Base-by-base conservation (phyloP, 2,329 filamentous ascomycete genomes). In the Aspergillus jensenii region DNA sequence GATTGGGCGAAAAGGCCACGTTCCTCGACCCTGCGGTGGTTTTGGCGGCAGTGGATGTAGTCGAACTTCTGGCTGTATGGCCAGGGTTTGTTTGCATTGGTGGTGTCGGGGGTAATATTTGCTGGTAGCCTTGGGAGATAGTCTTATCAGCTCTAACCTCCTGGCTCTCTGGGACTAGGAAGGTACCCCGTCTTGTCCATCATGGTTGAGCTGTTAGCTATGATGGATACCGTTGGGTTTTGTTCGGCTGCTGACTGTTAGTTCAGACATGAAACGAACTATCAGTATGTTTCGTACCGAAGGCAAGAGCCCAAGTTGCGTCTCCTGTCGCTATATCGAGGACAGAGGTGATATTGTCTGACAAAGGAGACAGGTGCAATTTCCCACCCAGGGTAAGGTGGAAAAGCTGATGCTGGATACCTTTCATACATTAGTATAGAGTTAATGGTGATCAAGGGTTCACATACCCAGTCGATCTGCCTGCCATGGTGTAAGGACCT, bases 381-480 rank as follows among this genome's bases (percentile, higher is more conserved):
- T 23, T 43, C 2, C 54, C 54, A 15, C 25, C 37, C 9, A 56
- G 46, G 9, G 54, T 56, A 4, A 56, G 21, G n/a, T 56, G 54
- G 39, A 56, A 56, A 4, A 56, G 54, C 54, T 51, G 54, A 23
- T 56, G 54, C 39, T 56, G 54, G 7, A 56, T 27, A 9, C 11
- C 27, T 27, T 27, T 11, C 27, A 9, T 27, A 27, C 27, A 27
- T 27, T 8, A 27, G 1, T 27, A 27, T 27, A 2, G 1, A 27
- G 27, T 2, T 4, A 11, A 27, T 9, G 27, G 27, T 27, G 27
- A 9, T 27, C 27, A 27, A 4, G 8, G 7, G 27, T 11, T 8
- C 27, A 27, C 27, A 27, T 27, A 27, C 27, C 27, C 7, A 27
- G 27, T 27, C 27, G 27, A 11, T 27, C 27, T 9, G 27, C 27